A percentile compares a stretch with the other conserved stretches of the same genome.
phyloP scores from a whole-genome alignment of 108 stramenopile species.

The Pseudonitzschia delicatissima region DNA sequence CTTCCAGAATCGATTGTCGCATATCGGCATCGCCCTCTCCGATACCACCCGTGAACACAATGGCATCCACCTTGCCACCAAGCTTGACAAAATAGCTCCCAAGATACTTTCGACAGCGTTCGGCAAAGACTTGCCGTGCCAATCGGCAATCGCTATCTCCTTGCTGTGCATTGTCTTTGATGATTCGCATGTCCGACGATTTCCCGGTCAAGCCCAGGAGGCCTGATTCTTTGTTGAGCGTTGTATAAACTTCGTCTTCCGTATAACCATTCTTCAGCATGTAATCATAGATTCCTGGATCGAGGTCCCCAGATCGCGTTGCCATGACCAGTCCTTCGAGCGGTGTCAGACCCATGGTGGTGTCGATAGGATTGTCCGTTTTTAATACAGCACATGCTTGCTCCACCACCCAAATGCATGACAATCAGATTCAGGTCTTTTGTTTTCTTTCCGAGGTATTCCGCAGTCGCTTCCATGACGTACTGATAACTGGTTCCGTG shows the following conservation, averaged over 20 bases:
- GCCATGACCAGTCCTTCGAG: slow-evolving; percentile 52
- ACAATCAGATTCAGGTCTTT: slow-evolving; percentile 27
- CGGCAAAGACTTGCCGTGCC: slow-evolving; percentile 50
- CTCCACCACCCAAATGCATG: slow-evolving; percentile 51
- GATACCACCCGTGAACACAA: slow-evolving; percentile 61
- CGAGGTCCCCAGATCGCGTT: slow-evolving; percentile 49
- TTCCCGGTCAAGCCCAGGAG: slow-evolving; percentile 34
- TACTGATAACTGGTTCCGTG: slow-evolving; percentile 51
- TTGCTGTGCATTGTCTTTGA: neutral
- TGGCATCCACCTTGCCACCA: slow-evolving; percentile 38
- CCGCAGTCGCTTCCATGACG: slow-evolving; percentile 28
- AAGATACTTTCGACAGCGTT: slow-evolving; percentile 36
- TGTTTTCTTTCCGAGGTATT: slow-evolving; percentile 19
- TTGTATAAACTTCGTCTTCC: slow-evolving; percentile 31
- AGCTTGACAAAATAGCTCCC: slow-evolving; percentile 32
- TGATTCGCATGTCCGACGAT: slow-evolving; percentile 31
- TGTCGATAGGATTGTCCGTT: slow-evolving; percentile 41
- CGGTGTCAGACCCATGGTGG: slow-evolving; percentile 58
- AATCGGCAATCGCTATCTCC: slow-evolving; percentile 33
- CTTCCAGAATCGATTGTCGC: slow-evolving; percentile 14
- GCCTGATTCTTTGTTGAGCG: slow-evolving; percentile 52
- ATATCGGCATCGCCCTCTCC: slow-evolving; percentile 44
- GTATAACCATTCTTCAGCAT: slow-evolving; percentile 18
- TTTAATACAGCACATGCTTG: slow-evolving; percentile 33
- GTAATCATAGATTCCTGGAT: slow-evolving; percentile 32